These are phyloP conservation scores for Physocladia obscura DNA, from an alignment of 192 early-diverging fungal genomes.

Conservation along the genomic window DNA sequence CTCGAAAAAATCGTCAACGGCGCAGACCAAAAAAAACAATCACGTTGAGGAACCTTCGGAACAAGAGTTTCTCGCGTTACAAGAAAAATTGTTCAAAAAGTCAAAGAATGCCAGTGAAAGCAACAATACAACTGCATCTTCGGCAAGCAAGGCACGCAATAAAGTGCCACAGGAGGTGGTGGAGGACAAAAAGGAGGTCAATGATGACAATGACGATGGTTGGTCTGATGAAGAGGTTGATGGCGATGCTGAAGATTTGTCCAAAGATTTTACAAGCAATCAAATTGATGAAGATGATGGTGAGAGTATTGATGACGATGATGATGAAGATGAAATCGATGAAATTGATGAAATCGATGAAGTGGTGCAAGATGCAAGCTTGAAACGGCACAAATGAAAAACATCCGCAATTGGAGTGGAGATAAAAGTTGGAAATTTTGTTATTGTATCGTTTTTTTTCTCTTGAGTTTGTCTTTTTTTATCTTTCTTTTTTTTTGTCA, in stretches of 20 bases:
- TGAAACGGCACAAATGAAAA: no score
- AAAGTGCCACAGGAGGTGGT: no score
- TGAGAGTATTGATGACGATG: neutral
- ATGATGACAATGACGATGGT: neutral
- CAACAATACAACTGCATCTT: neutral
- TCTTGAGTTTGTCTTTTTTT: no score
- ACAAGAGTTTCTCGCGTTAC: slow-evolving; percentile 64
- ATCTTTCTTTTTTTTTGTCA: no score
- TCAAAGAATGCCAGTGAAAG: no score
- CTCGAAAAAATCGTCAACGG: no score
- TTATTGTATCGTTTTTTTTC: no score
- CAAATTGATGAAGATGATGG: neutral
- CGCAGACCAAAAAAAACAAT: slow-evolving; percentile 21
- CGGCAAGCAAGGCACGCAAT: neutral
- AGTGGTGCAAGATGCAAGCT: no score
- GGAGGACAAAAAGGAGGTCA: no score
- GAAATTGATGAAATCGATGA: neutral
- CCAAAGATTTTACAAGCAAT: neutral
- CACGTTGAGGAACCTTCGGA: slow-evolving; percentile 52
- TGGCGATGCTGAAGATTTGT: neutral
- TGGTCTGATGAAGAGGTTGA: neutral
- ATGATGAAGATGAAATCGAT: neutral
- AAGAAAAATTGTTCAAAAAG: slow-evolving; percentile 56
- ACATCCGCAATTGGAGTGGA: no score
- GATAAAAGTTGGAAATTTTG: no score